phyloP scores from a whole-genome alignment of 495 filamentous ascomycete species.

The Xylaria castorea region DNA sequence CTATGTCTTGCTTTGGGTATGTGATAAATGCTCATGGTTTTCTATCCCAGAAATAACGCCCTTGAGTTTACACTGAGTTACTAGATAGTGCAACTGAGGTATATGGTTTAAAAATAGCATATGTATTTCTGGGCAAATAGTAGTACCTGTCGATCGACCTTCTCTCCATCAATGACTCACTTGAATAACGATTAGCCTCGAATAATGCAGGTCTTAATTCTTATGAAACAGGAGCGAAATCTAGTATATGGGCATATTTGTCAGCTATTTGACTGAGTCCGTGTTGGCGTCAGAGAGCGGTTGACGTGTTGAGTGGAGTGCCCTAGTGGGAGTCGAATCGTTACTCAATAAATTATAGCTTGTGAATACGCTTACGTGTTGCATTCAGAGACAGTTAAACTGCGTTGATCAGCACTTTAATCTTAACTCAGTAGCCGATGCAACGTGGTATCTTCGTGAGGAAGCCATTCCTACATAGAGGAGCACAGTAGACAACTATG shows the following conservation, averaged over 20 bases:
- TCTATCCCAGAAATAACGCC: neutral
- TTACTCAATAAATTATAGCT: constrained; percentile 12
- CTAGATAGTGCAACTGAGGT: neutral
- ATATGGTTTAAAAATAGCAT: neutral
- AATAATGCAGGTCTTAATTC: neutral
- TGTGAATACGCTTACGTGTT: constrained; percentile 18
- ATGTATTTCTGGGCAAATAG: neutral
- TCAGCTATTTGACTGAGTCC: neutral
- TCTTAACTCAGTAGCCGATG: constrained; percentile 13
- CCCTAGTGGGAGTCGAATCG: neutral
- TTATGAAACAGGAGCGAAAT: neutral
- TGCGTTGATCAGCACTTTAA: constrained; percentile 16
- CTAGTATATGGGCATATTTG: neutral
- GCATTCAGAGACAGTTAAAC: constrained; percentile 13
- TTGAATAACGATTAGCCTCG: neutral
- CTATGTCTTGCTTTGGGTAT: neutral
- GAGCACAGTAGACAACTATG: neutral
- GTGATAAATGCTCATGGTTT: neutral
- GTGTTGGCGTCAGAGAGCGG: neutral
- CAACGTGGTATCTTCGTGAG: constrained; percentile 22
- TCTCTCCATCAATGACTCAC: neutral
- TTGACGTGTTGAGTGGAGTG: constrained; percentile 22
- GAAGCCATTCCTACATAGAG: neutral
- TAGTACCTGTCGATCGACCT: neutral
- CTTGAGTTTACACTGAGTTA: neutral